A percentile compares a stretch with the other conserved stretches of the same genome.
Conservation (phyloP, 2,329 filamentous ascomycete species). For the Berkeleyomyces rouxiae region DNA sequence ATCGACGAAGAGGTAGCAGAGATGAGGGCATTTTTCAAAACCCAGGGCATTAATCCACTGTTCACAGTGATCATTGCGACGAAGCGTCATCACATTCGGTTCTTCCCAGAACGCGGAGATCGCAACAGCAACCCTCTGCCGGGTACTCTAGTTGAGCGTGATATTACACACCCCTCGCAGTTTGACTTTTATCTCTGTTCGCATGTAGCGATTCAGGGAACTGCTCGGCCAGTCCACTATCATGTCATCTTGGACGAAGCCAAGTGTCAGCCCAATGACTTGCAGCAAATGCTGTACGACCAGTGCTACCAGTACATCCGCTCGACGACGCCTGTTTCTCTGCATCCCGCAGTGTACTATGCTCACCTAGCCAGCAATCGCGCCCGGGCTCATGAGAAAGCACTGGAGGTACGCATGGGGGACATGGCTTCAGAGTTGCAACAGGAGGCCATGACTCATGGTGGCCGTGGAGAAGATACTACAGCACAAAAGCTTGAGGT, state of each 20-base stretch:
- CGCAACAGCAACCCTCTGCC: conserved; percentile 68
- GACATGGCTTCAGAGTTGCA: neutral
- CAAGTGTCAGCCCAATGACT: conserved; percentile 43
- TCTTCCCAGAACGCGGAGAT: conserved; percentile 62
- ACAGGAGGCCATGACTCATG: neutral
- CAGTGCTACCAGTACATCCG: conserved; percentile 88
- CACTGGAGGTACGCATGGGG: conserved; percentile 16
- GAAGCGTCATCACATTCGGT: conserved; percentile 87
- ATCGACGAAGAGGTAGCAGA: conserved; percentile 59
- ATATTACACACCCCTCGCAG: conserved; percentile 80
- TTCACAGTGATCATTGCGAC: conserved; percentile 78
- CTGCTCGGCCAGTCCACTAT: conserved; percentile 82
- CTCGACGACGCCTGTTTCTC: conserved; percentile 79
- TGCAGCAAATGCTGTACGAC: conserved; percentile 84
- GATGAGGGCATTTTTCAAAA: conserved; percentile 45
- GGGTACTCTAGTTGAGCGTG: conserved; percentile 72
- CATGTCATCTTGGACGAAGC: conserved; percentile 76
- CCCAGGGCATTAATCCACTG: conserved; percentile 32
- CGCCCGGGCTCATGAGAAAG: conserved; percentile 55
- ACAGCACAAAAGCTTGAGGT: neutral
- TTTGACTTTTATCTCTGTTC: conserved; percentile 65
- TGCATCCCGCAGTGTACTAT: conserved; percentile 87
- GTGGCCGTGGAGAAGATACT: neutral
- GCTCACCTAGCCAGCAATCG: conserved; percentile 77
- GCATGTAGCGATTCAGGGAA: conserved; percentile 73